Base-by-base conservation (phyloP, 2,329 filamentous ascomycete species). In the Camillea tinctor region DNA sequence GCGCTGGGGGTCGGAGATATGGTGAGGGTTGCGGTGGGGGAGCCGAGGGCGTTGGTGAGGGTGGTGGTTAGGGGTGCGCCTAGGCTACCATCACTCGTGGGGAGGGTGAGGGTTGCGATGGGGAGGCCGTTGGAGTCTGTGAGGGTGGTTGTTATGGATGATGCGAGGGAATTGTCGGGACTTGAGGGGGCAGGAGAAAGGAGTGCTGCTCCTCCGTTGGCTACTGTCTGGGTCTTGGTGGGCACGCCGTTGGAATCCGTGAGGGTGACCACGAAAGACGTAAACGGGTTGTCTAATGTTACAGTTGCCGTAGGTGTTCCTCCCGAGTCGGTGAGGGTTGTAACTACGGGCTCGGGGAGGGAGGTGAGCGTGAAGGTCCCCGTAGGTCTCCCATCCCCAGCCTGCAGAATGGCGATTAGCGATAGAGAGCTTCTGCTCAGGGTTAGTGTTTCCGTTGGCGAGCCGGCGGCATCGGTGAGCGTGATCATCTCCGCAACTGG, bases 391-490 rank as follows among this genome's bases (percentile, higher is more conserved):
- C 55, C 59, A 48, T 60, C 51, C 22, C 50, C 24, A 52, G 57
- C 50, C 11, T 55, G 52, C 49, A 54, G 49, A 50, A 55, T 57
- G 36, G 50, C 52, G 9, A 57, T 15, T 26, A 19, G 49, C 50
- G 54, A 44, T 15, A 53, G 50, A 44, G 49, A 22, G 53, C 55
- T 58, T 15, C 30, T 20, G 17, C 24, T 23, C 21, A 52, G 50
- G 40, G 60, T 60, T 21, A 36, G 17, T 6, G 60, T 62, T 22
- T 26, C 50, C 30, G 50, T 57, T 21, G 57, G 60, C 26, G 36
- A 21, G 20, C 60, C 60, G 50, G 52, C 57, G 21, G 40, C 36
- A 50, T 58, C 57, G 26, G 51, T 60, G n/a, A 60, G 55, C 36
- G 52, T 22, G 19, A 54, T 57, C 36, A 55, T n/a, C 49, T 55